Evolutionary conservation across 2,329 filamentous ascomycete genomes (phyloP), one percentile per base, ranked within the genome.

Genomic region (Penicillium decumbens): DNA sequence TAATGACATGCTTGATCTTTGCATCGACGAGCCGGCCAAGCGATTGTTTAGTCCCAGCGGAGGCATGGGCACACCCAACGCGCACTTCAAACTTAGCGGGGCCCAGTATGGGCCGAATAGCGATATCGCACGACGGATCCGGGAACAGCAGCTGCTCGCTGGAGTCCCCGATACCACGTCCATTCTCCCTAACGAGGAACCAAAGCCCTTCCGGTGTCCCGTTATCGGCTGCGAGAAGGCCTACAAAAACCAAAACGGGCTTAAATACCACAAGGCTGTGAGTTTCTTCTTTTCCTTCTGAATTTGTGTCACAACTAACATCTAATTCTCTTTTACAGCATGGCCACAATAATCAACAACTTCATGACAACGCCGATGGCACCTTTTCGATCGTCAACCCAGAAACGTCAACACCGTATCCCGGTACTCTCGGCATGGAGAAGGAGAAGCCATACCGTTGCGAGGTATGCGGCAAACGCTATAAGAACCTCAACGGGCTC

Each of bases 391-490:
- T 98, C 59, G 92, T 98, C 44, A 95, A 98, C 62, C 93, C 93
- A 0, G 88, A 95, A 65, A 97, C 93, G 0, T 93, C 88, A 25
- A 82, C 89, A 1, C 93, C 93, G 0, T 98, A 97, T 58, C 93
- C 93, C 0, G 93, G 93, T 28, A 97, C 93, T 1, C 77, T 95
- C 30, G 93, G 93, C n/a, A 98, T 98, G 93, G 93, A 98, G 74
- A 98, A 97, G 71, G 92, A 97, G 76, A 98, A 98, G 76, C 93
- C 93, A 2, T 97, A 97, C 70, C 91, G 91, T 66, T 98, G 93
- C 71, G 91, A 97, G 58, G 87, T 90, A 9, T 98, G 93, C 67
- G 91, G 92, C 63, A 98, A 98, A 77, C 87, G 93, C 45, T 98
- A 98, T 76, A 98, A 98, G 83, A 98, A 98, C 67, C 73, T 98